phyloP scores from a whole-genome alignment of 2,329 filamentous ascomycete species.

The Pseudogymnoascus sp. region DNA sequence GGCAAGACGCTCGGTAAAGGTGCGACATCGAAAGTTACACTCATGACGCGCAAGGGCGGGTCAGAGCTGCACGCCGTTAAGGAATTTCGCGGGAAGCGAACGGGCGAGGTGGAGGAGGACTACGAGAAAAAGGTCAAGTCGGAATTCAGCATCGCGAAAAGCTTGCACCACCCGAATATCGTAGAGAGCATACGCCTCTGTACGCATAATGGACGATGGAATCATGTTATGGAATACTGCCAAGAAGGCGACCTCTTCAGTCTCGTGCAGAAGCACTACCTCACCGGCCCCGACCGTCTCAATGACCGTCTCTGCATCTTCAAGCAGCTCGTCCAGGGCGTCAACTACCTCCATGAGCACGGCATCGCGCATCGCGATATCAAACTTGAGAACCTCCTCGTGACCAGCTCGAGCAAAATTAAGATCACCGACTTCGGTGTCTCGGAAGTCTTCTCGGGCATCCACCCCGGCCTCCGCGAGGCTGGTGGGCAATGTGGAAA shows the following conservation, averaged over 20 bases:
- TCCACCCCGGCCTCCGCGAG: slow-evolving; percentile 68
- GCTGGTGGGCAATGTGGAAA: slow-evolving; percentile 65
- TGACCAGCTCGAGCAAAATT: slow-evolving; percentile 69
- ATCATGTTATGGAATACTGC: slow-evolving; percentile 92
- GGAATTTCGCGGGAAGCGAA: slow-evolving; percentile 69
- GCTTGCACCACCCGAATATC: slow-evolving; percentile 77
- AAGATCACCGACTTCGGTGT: slow-evolving; percentile 92
- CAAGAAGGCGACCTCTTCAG: slow-evolving; percentile 70
- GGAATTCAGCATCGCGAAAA: slow-evolving; percentile 81
- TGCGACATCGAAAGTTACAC: slow-evolving; percentile 70
- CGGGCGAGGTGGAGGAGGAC: slow-evolving; percentile 60
- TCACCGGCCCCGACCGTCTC: slow-evolving; percentile 54
- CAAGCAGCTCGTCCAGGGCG: slow-evolving; percentile 78
- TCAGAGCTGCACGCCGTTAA: slow-evolving; percentile 74
- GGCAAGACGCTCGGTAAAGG: slow-evolving; percentile 74
- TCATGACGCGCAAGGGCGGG: slow-evolving; percentile 65
- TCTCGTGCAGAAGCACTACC: slow-evolving; percentile 62
- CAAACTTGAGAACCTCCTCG: slow-evolving; percentile 78
- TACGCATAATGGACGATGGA: slow-evolving; percentile 67
- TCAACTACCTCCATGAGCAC: slow-evolving; percentile 72
- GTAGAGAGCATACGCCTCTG: slow-evolving; percentile 73
- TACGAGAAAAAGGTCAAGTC: slow-evolving; percentile 88
- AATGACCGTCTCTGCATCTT: slow-evolving; percentile 74
- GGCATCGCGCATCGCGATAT: slow-evolving; percentile 88
- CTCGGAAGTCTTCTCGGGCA: slow-evolving; percentile 75